These are phyloP conservation scores for Ustilago crameri DNA, from an alignment of 1,284 basidiomycete genomes.

Conservation along the genomic window DNA sequence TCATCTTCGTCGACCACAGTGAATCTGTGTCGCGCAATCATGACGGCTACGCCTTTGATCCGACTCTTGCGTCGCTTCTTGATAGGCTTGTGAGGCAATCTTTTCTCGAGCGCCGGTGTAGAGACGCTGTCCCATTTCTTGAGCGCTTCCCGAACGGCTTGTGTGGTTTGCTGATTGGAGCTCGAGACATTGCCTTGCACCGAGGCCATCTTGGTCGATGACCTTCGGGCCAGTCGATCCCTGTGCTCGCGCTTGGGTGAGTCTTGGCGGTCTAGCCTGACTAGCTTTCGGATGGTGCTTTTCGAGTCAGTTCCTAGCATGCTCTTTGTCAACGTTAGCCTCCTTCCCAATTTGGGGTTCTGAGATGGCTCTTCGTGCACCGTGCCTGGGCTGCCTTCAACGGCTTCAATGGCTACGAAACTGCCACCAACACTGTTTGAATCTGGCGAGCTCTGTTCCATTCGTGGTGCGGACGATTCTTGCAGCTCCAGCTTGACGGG, in stretches of 20 bases:
- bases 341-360: constrained; percentile 6
- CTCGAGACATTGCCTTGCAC: not conserved
- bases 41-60: constrained; percentile 35
- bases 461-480: not conserved
- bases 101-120: constrained; percentile 8
- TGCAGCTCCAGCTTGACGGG: constrained; percentile 20
- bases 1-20: constrained; percentile 45
- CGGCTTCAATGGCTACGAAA: constrained; percentile 6
- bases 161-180: too few species aligned
- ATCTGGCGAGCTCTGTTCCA: too few species aligned
- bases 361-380: not conserved
- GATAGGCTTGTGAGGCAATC: constrained; percentile 18
- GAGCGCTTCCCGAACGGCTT: constrained; percentile 1
- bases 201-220: not conserved
- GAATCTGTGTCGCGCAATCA: constrained; percentile 32
- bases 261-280: constrained; percentile 14
- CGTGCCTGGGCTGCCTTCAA: not conserved
- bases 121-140: not conserved
- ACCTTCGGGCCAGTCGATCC: constrained; percentile 12
- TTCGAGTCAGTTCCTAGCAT: constrained; percentile 9
- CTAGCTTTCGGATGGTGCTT: constrained; percentile 12
- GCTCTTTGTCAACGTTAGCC: constrained; percentile 12
- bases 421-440: constrained; percentile 4
- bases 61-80: constrained; percentile 38
- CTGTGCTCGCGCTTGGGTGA: constrained; percentile 28